These are phyloP conservation scores for Neostapfia colusana DNA, from an alignment of 176 grass and related monocot species.

Conservation along the genomic window DNA sequence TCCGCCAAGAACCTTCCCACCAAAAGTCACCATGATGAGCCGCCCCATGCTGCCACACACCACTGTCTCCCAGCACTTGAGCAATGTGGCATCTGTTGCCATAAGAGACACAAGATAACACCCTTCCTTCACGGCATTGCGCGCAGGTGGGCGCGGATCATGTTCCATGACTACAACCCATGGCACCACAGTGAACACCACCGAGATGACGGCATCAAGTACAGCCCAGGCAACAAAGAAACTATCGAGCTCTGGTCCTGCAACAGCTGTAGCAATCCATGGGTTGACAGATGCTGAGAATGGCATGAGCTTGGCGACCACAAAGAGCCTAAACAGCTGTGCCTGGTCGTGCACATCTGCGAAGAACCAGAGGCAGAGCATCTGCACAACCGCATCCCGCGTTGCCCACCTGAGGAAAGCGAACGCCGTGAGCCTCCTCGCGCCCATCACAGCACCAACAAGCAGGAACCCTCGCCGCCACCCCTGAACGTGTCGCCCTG, in stretches of 20 bases:
- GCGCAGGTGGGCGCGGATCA: slow-evolving; percentile 56
- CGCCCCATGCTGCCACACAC: slow-evolving; percentile 75
- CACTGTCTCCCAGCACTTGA: slow-evolving; percentile 81
- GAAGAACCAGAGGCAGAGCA: slow-evolving; percentile 86
- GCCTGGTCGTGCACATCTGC: slow-evolving; percentile 69
- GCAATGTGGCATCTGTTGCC: slow-evolving; percentile 70
- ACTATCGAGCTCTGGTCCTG: slow-evolving; percentile 51
- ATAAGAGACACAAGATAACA: slow-evolving; percentile 75
- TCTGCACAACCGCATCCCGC: slow-evolving; percentile 70
- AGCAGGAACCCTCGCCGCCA: slow-evolving; percentile 48
- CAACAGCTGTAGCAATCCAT: slow-evolving; percentile 47
- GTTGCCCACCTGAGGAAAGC: slow-evolving; percentile 79
- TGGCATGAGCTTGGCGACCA: slow-evolving; percentile 76
- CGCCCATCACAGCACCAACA: slow-evolving; percentile 44
- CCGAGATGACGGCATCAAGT: slow-evolving; percentile 70
- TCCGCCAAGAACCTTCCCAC: slow-evolving; percentile 68
- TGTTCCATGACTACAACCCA: slow-evolving; percentile 90
- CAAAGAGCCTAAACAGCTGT: slow-evolving; percentile 83
- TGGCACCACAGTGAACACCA: slow-evolving; percentile 84
- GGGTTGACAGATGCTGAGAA: slow-evolving; percentile 67
- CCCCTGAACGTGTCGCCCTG: slow-evolving; percentile 44
- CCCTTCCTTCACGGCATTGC: slow-evolving; percentile 86
- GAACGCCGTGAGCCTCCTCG: slow-evolving; percentile 57
- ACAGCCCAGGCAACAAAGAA: slow-evolving; percentile 82
- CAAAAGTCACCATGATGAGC: slow-evolving; percentile 54